Percentiles rank a stretch among this genome's conserved stretches.
Conservation (phyloP, 495 filamentous ascomycete species). For the Neurospora sp. region DNA sequence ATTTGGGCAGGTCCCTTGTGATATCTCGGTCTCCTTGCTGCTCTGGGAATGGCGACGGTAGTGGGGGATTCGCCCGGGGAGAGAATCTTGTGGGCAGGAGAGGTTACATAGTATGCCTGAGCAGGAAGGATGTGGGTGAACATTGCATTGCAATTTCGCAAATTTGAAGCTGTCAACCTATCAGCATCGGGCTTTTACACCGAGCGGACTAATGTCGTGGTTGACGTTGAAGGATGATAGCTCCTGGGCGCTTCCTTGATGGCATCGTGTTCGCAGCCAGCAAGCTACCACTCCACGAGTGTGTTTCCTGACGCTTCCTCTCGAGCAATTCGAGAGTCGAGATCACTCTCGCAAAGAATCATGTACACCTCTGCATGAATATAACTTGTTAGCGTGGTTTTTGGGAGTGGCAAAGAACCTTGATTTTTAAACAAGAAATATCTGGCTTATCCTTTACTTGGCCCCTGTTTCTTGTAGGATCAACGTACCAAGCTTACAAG, state of each 20-base stretch:
- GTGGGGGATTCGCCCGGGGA: constrained; percentile 1
- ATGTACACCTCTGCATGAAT: no score
- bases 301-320: not conserved
- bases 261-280: not conserved
- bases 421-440: no score
- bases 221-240: not conserved
- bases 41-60: not conserved
- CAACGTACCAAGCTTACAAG: no score
- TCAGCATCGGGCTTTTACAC: not conserved
- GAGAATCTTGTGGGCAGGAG: not conserved
- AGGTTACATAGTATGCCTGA: not conserved
- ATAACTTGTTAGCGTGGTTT: no score
- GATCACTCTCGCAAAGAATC: not conserved
- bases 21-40: not conserved
- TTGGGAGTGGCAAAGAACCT: no score
- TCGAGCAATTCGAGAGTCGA: not conserved
- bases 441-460: no score
- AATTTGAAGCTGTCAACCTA: not conserved
- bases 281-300: not conserved
- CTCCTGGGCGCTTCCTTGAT: not conserved
- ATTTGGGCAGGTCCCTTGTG: not conserved
- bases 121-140: not conserved
- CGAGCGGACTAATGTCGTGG: not conserved
- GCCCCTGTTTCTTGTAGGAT: no score
- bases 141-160: not conserved